Percentiles rank a stretch among this genome's conserved stretches.
Evolutionary conservation across 1,139 yeast species (phyloP).

Genomic region (Scheffersomyces illinoinensis): DNA sequence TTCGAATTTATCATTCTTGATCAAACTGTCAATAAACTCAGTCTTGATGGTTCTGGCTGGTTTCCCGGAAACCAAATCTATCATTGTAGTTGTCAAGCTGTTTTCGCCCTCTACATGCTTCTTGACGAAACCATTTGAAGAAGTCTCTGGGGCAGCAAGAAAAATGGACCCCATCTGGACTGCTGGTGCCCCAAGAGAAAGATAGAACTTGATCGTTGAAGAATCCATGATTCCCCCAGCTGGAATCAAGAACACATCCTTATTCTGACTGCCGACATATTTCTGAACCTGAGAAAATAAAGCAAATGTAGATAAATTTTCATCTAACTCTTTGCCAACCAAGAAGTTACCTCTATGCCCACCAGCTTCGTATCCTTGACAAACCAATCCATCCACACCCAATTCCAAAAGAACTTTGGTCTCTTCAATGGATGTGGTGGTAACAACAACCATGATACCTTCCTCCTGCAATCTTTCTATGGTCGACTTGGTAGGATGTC

Average conservation of each 20-base stretch:
- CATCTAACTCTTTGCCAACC: conserved; percentile 25
- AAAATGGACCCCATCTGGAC: conserved; percentile 51
- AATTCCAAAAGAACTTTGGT: conserved; percentile 22
- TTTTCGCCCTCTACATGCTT: conserved; percentile 4
- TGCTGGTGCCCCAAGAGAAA: conserved; percentile 43
- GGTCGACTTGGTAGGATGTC: conserved; percentile 37
- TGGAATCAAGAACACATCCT: conserved; percentile 35
- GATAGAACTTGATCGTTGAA: conserved; percentile 20
- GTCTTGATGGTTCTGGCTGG: conserved; percentile 38
- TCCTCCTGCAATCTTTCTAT: conserved; percentile 42
- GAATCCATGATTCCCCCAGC: conserved; percentile 49
- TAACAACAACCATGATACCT: conserved; percentile 52
- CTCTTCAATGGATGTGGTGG: conserved; percentile 44
- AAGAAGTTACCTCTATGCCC: conserved; percentile 53
- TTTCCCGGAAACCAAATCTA: conserved; percentile 38
- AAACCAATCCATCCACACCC: conserved; percentile 41
- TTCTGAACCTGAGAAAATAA: conserved; percentile 27
- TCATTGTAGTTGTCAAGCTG: conserved; percentile 29
- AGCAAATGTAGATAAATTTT: conserved; percentile 32
- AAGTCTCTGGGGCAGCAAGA: conserved; percentile 36
- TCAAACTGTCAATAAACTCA: conserved; percentile 23
- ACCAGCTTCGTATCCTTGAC: conserved; percentile 58
- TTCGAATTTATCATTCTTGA: conserved; percentile 1
- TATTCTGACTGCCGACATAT: conserved; percentile 7
- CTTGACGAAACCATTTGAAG: conserved; percentile 19